Evolutionary conservation across 371 early-diverging fungal genomes (phyloP).

Genomic region (Apophysomyces elegans): DNA sequence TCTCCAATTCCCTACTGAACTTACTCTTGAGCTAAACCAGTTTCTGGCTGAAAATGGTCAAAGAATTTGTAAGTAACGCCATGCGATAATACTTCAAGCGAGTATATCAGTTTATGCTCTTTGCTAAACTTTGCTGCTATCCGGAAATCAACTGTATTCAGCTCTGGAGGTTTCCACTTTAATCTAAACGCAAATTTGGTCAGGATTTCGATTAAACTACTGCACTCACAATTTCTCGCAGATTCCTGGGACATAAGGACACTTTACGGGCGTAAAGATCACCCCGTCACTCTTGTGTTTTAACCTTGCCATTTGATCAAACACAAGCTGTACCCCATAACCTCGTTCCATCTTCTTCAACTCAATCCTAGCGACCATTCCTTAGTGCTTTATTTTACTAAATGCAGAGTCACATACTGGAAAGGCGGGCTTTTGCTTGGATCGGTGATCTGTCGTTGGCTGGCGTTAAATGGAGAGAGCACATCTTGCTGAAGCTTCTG

Average conservation of each 20-base stretch:
- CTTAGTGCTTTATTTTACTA: background rate
- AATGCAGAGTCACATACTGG: conserved; percentile 49
- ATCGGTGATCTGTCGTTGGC: conserved; percentile 44
- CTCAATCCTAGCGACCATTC: conserved; percentile 40
- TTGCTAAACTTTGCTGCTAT: conserved; percentile 62
- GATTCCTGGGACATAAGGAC: conserved; percentile 75
- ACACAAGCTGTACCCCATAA: conserved; percentile 59
- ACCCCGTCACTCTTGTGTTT: conserved; percentile 88
- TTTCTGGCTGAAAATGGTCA: conserved; percentile 72
- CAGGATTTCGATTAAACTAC: background rate
- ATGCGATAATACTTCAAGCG: conserved; percentile 58
- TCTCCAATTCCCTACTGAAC: background rate
- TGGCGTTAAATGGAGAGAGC: conserved; percentile 54
- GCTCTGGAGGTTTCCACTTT: conserved; percentile 92
- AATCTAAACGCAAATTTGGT: conserved; percentile 50
- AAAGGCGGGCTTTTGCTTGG: conserved; percentile 58
- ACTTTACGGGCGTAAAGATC: conserved; percentile 84
- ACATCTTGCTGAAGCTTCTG: conserved; percentile 66
- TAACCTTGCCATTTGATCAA: conserved; percentile 67
- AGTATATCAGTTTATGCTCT: conserved; percentile 70
- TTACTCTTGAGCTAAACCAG: conserved; percentile 56
- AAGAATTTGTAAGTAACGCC: conserved; percentile 59
- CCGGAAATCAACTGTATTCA: conserved; percentile 86
- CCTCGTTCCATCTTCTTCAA: conserved; percentile 67
- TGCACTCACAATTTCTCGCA: conserved; percentile 60